Conservation (phyloP, 805 yeast species). For the Ascoidea rubescens region DNA sequence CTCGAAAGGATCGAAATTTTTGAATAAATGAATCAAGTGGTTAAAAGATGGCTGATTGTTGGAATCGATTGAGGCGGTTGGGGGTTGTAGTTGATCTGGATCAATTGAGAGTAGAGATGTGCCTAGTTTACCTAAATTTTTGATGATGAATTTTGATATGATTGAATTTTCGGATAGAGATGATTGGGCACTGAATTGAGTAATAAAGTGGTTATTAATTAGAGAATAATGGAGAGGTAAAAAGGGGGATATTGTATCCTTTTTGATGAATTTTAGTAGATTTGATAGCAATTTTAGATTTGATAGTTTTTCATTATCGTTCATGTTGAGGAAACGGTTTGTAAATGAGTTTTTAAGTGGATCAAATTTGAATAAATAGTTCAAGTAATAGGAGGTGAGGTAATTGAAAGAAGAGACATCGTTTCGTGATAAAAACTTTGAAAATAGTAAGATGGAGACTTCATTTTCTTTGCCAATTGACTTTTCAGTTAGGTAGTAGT, state of each 20-base stretch:
- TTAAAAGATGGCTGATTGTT: constrained; percentile 5
- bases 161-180: neutral
- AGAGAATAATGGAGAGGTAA: neutral
- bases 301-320: constrained; percentile 1
- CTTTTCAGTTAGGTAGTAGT: constrained; percentile 7
- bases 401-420: constrained; percentile 20
- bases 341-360: neutral
- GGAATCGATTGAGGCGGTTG: constrained; percentile 16
- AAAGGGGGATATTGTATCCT: neutral
- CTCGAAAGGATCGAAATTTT: constrained; percentile 14
- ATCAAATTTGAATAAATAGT: constrained; percentile 9
- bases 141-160: no score
- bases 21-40: constrained; percentile 7
- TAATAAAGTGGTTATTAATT: no score
- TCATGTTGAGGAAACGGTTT: neutral
- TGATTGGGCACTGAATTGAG: neutral
- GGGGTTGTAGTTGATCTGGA: constrained; percentile 11
- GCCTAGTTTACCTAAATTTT: neutral
- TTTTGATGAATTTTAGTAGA: constrained; percentile 2
- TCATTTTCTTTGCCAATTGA: constrained; percentile 49
- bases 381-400: constrained; percentile 18
- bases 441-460: constrained; percentile 30
- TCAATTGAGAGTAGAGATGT: neutral
- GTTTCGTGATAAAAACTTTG: constrained; percentile 37
- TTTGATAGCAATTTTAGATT: constrained; percentile 4